Evolutionary conservation across 2,329 filamentous ascomycete species (phyloP).

Genomic region (Chaetomium globosum): DNA sequence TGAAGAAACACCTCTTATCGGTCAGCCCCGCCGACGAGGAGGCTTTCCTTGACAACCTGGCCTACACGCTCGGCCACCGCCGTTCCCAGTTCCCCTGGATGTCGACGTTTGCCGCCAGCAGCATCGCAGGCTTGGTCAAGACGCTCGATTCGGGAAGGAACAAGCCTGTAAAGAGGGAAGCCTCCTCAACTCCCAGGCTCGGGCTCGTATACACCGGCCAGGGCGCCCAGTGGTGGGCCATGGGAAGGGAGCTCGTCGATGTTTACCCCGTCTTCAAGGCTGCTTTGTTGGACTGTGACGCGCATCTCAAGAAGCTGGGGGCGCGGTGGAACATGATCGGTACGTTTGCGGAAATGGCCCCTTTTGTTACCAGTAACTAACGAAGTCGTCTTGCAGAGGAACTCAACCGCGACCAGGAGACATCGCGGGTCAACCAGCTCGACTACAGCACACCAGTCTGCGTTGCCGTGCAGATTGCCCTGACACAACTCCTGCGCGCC

Average conservation of each 20-base stretch:
- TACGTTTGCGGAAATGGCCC: conserved; percentile 4
- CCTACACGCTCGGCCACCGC: conserved; percentile 40
- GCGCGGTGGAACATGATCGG: conserved; percentile 34
- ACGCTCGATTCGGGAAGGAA: conserved; percentile 35
- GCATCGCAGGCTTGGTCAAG: conserved; percentile 29
- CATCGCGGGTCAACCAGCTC: conserved; percentile 31
- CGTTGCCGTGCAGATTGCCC: conserved; percentile 48
- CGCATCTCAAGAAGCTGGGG: conserved; percentile 31
- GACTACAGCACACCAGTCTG: conserved; percentile 34
- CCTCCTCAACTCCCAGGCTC: conserved; percentile 31
- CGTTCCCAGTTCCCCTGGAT: conserved; percentile 38
- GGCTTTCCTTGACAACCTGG: conserved; percentile 38
- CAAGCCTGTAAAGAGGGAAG: conserved; percentile 33
- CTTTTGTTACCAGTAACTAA: neutral
- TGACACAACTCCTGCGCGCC: conserved; percentile 44
- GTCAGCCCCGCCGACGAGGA: conserved; percentile 35
- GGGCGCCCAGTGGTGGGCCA: conserved; percentile 43
- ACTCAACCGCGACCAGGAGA: conserved; percentile 28
- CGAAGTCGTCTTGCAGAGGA: conserved; percentile 27
- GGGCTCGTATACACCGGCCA: conserved; percentile 44
- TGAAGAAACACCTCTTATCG: conserved; percentile 37
- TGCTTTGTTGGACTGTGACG: conserved; percentile 30
- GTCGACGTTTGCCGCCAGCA: conserved; percentile 24
- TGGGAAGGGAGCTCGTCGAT: conserved; percentile 41
- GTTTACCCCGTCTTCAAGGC: conserved; percentile 33